Base-by-base conservation (phyloP, 768 basidiomycete species). In the Pleurotus sapidus region DNA sequence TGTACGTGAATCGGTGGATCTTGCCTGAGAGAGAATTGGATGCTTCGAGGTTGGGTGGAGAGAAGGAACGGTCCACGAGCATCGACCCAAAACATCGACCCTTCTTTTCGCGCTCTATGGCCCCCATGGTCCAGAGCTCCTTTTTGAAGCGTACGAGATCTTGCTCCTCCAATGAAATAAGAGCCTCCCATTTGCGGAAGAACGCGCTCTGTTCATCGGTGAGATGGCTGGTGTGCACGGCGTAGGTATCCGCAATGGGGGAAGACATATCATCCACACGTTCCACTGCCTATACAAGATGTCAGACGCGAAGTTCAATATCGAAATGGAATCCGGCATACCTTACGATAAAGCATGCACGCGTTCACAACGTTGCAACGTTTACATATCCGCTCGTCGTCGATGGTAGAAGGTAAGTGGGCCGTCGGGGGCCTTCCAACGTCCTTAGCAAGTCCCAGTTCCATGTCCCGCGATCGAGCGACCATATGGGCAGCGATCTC, bases 271-370 rank as follows among this genome's bases (percentile, higher is more conserved):
- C 84, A 12, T 74, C 69, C 5, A 88, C 81, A 42, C 80, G 74
- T 61, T 94, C 93, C 5, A 91, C 83, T 4, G 89, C 83, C 88
- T 91, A 56, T 17, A 55, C n/a, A 11, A 24, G 46, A 53, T 45
- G 11, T 62, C 3, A 50, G 30, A 34, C 0, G 30, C 1, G 30
- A 34, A 34, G 61, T 51, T 49, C 3, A 56, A 47, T 5, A 60
- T 14, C 0, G 37, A 5, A 23, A 53, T 7, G 5, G 56, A 20
- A 15, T 8, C 20, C 8, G 45, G 46, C 73, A 27, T 59, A 87
- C 92, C 79, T 89, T 91, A 45, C 96, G 88, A 73, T 95, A 98
- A 9, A 99, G 77, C 89, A 98, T 94, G 70, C 97, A 98, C 1
- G 85, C 80, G 64, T 99, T 93, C 5, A 91, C 71, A 0, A 82